These are phyloP conservation scores for Stenocarpella maydis DNA, from an alignment of 2,329 filamentous ascomycete species.

Conservation along the genomic window DNA sequence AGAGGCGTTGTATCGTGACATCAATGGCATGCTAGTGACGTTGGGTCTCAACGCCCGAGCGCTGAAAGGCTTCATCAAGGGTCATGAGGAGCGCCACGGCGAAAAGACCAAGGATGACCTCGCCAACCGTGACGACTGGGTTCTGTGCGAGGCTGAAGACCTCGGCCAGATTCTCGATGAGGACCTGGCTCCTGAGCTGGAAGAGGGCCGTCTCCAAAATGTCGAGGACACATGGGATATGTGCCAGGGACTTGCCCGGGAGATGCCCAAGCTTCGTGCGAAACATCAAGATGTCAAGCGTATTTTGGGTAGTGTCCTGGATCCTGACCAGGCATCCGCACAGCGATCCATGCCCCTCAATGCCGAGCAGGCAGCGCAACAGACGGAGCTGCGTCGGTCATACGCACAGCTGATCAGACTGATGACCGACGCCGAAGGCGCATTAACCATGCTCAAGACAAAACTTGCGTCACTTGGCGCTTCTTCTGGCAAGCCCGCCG, in stretches of 20 bases:
- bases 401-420: slow-evolving; percentile 77
- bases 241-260: slow-evolving; percentile 73
- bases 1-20: slow-evolving; percentile 77
- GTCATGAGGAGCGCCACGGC: slow-evolving; percentile 65
- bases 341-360: slow-evolving; percentile 78
- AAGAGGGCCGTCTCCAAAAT: slow-evolving; percentile 73
- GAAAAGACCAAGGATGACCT: slow-evolving; percentile 73
- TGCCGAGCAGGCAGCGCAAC: slow-evolving; percentile 82
- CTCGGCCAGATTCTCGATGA: slow-evolving; percentile 70
- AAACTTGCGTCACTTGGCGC: slow-evolving; percentile 71
- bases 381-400: slow-evolving; percentile 81
- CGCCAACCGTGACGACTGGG: slow-evolving; percentile 73
- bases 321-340: slow-evolving; percentile 71
- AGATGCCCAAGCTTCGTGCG: slow-evolving; percentile 75
- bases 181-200: slow-evolving; percentile 70
- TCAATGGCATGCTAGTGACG: slow-evolving; percentile 94
- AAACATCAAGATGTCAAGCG: slow-evolving; percentile 83
- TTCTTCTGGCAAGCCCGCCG: slow-evolving; percentile 55
- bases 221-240: slow-evolving; percentile 73
- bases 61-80: slow-evolving; percentile 71
- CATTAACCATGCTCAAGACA: slow-evolving; percentile 79
- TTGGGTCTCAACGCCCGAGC: slow-evolving; percentile 83
- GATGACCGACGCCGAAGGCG: slow-evolving; percentile 81
- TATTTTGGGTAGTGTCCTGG: slow-evolving; percentile 73
- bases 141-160: slow-evolving; percentile 77